Evolutionary conservation across 352 stramenopile species (phyloP).

Genomic region (Lagenidium giganteum): DNA sequence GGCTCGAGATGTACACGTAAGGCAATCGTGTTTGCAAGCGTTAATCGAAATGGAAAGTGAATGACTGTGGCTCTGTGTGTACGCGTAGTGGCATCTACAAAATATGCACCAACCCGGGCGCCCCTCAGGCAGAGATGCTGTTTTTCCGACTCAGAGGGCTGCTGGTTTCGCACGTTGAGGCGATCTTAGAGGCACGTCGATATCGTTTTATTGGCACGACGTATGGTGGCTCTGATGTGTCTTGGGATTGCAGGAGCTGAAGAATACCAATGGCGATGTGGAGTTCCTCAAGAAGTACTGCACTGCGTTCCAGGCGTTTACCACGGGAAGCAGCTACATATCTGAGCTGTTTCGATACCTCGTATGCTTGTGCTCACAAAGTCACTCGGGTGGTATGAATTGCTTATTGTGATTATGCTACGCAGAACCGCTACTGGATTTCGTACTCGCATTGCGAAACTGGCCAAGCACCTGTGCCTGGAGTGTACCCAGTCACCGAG

Average conservation of each 20-base stretch:
- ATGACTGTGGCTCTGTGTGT: too few relatives aligned
- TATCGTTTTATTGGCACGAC: too few relatives aligned
- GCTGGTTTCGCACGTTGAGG: constrained; percentile 45
- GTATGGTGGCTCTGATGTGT: not conserved
- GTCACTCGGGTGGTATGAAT: too few relatives aligned
- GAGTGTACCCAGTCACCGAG: constrained; percentile 67
- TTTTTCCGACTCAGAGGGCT: constrained; percentile 57
- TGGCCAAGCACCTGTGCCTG: constrained; percentile 59
- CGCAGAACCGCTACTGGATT: constrained; percentile 81
- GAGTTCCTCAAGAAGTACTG: constrained; percentile 58
- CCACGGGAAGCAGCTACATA: constrained; percentile 59
- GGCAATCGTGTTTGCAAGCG: constrained; percentile 6
- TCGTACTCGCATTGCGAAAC: constrained; percentile 70
- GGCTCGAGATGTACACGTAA: constrained; percentile 75
- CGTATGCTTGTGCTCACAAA: too few relatives aligned
- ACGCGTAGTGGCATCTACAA: constrained; percentile 69
- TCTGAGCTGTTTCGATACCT: constrained; percentile 71
- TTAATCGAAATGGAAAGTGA: not conserved
- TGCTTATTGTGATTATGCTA: too few relatives aligned
- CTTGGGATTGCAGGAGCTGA: too few relatives aligned
- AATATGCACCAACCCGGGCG: constrained; percentile 68
- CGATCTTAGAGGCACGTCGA: constrained; percentile 30
- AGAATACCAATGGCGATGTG: constrained; percentile 34
- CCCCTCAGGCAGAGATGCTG: constrained; percentile 58
- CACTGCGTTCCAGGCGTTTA: constrained; percentile 48